Base-by-base conservation (phyloP, 352 stramenopile species). In the Globisporangium paroecandrum region DNA sequence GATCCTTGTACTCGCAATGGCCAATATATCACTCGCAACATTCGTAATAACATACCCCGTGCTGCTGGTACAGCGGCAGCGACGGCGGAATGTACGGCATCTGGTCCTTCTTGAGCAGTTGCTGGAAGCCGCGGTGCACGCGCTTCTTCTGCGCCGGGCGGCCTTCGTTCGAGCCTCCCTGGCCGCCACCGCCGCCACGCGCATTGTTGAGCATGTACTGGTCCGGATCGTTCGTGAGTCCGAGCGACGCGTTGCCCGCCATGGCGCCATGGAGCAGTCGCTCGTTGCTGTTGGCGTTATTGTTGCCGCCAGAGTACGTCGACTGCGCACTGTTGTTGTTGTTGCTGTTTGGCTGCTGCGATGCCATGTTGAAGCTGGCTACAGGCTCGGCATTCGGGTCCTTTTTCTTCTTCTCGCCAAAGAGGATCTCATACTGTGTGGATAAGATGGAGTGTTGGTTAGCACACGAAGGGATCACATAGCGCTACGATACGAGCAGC, bases 351-450 rank as follows among this genome's bases (percentile, higher is more conserved):
- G 54, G 54, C 27, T 59, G 54, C 15, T 59, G 57, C 5, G 59
- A 65, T 10, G 46, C 58, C 72, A 79, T 74, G 62, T 71, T 77
- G 51, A 80, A 76, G 66, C 76, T 79, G 57, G 54, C 47, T 13
- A 70, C 68, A 8, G 69, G 68, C 54, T 82, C 76, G 20, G 74
- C 72, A 2, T 76, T 76, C 5, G 75, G 76, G 32, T 88, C 79
- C 36, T 86, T 86, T 38, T 79, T 92, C 69, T 93, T 93, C 76
- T 90, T 91, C 58, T 94, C 85, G 10, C 85, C 85, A 76, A 92
- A 94, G 62, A 94, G 76, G 64, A 89, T 87, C 46, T 94, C 85
- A 62, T 94, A 94, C 85, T 94, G 66, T 10, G 20, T 20, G 4
- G 36, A 41, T 24, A 62, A 46, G 22, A 22, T 5, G 56, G 62